Base-by-base conservation (phyloP, 176 grass and related monocot genomes). In the Eleusine coracana region DNA sequence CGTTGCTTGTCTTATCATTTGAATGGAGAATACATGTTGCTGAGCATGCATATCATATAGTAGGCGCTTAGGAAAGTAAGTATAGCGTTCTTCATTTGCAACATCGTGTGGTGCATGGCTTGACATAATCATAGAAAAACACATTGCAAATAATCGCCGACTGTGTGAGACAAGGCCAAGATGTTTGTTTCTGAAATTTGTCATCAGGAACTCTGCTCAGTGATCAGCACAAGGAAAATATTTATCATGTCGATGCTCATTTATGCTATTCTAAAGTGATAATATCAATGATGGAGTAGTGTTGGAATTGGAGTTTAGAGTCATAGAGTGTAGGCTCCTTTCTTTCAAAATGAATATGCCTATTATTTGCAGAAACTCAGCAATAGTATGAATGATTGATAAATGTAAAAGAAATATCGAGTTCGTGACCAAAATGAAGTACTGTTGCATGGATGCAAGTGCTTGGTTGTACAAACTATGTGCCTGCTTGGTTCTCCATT, bases 1-100 rank as follows among this genome's bases (percentile, higher is more conserved):
- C 71, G 41, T 12, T 27, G 73, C 18, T 83, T 31, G 44, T 8
- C 68, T 73, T 29, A 34, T 25, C 60, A 78, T 55, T 72, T 65
- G 6, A 67, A 73, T 39, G 63, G 13, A 81, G 52, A 34, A 54
- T 80, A 68, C 1, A 12, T 27, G 34, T 27, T 74, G 18, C 13
- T 39, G 44, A 20, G 5, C 40, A 49, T 61, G 1, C 13, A 5
- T 18, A 51, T 40, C 41, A 28, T 3, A 64, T 39, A 17, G 50
- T 46, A 10, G 44, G 14, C 21, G 5, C 50, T 83, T 48, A 46
- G 11, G 31, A 11, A 31, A 70, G 23, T 34, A 46, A 71, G 34
- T 72, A 36, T 64, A 42, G 45, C 15, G 6, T 17, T 73, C 14
- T 52, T 28, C 10, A 21, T 65, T 54, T 73, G 36, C 16, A 25